Percentiles rank a stretch among this genome's conserved stretches.
Conservation (phyloP, 495 filamentous ascomycete species). For the Neurospora discreta region DNA sequence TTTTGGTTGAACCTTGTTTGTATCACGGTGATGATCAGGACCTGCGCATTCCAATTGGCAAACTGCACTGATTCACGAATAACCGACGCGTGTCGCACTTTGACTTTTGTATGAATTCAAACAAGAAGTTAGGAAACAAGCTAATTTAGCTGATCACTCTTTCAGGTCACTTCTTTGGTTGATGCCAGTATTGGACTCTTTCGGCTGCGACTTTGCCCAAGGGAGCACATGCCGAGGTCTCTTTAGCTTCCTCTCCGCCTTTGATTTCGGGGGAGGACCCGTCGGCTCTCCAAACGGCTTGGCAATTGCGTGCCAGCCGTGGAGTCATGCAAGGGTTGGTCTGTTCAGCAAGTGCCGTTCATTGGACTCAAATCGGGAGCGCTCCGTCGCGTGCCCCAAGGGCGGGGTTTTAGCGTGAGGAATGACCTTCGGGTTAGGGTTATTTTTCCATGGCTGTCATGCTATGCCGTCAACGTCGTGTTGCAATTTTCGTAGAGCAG, state of each 20-base stretch:
- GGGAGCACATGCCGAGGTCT: constrained; percentile 21
- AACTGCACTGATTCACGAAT: neutral
- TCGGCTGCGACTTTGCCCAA: neutral
- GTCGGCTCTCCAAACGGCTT: neutral
- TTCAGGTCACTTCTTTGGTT: neutral
- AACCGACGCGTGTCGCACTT: neutral
- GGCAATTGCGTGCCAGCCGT: neutral
- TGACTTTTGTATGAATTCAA: neutral
- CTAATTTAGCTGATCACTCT: neutral
- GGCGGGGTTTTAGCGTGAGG: neutral
- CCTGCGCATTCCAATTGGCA: neutral
- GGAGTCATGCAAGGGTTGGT: neutral
- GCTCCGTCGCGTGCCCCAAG: neutral
- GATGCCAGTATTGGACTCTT: neutral
- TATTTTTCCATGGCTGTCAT: neutral
- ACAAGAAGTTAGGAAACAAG: neutral
- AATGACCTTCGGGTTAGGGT: neutral
- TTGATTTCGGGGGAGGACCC: neutral
- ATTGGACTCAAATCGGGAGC: neutral
- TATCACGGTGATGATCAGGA: neutral
- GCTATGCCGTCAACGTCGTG: neutral
- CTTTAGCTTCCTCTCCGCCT: neutral
- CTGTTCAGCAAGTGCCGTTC: neutral
- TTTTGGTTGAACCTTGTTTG: neutral
- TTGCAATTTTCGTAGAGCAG: neutral